Evolutionary conservation across 257 asterid species (phyloP).

Genomic region (Rubia yunnanensis): DNA sequence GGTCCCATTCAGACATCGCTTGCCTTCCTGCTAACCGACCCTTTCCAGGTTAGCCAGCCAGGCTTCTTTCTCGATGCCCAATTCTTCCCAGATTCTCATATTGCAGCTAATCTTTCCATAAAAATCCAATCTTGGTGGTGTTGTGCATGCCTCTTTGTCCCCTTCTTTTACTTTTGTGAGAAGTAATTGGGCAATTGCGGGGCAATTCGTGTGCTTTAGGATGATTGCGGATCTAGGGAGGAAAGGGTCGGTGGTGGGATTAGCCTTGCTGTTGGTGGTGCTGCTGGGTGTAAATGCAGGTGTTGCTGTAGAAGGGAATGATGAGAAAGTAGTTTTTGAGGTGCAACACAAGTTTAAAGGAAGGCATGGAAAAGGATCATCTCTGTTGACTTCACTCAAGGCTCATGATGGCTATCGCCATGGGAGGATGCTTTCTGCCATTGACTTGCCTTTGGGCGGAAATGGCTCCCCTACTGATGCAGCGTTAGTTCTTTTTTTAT

Average conservation of each 20-base stretch:
- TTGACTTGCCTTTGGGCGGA: conserved; percentile 43
- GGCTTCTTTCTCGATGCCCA: not conserved
- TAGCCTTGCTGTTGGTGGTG: conserved; percentile 12
- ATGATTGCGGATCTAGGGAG: conserved; percentile 26
- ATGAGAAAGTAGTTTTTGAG: conserved; percentile 26
- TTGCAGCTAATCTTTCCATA: not conserved
- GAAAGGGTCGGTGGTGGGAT: conserved; percentile 15
- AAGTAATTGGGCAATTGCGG: conserved; percentile 5
- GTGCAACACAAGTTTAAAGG: conserved; percentile 41
- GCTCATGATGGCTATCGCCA: conserved; percentile 38
- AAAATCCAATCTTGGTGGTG: conserved; percentile 13
- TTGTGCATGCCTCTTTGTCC: conserved; percentile 6
- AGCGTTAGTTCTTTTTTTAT: conserved; percentile 25
- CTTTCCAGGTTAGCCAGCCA: conserved; percentile 1
- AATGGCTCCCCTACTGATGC: conserved; percentile 47
- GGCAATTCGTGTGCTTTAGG: not conserved
- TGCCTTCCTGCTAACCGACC: conserved; percentile 10
- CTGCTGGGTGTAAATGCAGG: conserved; percentile 9
- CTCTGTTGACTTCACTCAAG: conserved; percentile 25
- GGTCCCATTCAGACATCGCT: conserved; percentile 9
- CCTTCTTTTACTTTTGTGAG: not conserved
- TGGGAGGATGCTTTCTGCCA: conserved; percentile 35
- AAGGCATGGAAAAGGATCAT: conserved; percentile 11
- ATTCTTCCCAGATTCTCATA: conserved; percentile 3
- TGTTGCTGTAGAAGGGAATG: not conserved